Conservation (phyloP, 495 filamentous ascomycete genomes). For the Aspergillus olivimuriae region DNA sequence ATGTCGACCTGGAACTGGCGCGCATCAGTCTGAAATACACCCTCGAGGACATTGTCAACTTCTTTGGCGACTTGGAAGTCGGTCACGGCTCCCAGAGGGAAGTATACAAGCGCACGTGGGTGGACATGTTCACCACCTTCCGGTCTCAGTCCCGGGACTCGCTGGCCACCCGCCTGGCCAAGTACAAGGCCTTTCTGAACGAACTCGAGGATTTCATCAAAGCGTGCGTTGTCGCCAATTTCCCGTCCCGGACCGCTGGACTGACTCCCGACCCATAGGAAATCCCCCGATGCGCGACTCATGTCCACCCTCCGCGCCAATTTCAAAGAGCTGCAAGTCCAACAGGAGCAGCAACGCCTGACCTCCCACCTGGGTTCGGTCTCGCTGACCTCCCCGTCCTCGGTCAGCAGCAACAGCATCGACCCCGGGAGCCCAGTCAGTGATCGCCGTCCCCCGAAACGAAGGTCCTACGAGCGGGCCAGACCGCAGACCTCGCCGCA, state of each 20-base stretch:
- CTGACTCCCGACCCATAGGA: slow-evolving; percentile 14
- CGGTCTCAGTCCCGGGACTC: slow-evolving; percentile 42
- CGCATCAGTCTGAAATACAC: slow-evolving; percentile 46
- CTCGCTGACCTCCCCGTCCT: slow-evolving; percentile 24
- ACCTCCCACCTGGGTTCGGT: slow-evolving; percentile 31
- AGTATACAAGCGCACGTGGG: slow-evolving; percentile 47
- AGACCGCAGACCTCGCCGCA: slow-evolving; percentile 29
- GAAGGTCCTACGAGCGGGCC: slow-evolving; percentile 35
- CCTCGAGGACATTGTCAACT: slow-evolving; percentile 44
- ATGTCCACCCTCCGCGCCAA: slow-evolving; percentile 27
- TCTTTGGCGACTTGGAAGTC: slow-evolving; percentile 42
- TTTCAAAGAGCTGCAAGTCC: slow-evolving; percentile 29
- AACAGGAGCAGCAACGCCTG: slow-evolving; percentile 34
- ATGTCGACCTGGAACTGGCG: slow-evolving; percentile 39
- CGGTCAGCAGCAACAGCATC: slow-evolving; percentile 23
- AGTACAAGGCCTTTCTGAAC: slow-evolving; percentile 47
- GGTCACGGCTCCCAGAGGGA: slow-evolving; percentile 28
- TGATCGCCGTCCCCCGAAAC: slow-evolving; percentile 25
- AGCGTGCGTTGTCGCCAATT: slow-evolving; percentile 31
- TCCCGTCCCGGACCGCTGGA: background rate
- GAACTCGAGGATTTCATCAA: slow-evolving; percentile 41
- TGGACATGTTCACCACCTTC: slow-evolving; percentile 43
- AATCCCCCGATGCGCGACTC: slow-evolving; percentile 20
- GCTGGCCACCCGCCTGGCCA: slow-evolving; percentile 44
- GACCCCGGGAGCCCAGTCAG: slow-evolving; percentile 24